Evolutionary conservation across 768 basidiomycete genomes (phyloP), one percentile per base, ranked within the genome.

Genomic region (Amanita brunnescens): DNA sequence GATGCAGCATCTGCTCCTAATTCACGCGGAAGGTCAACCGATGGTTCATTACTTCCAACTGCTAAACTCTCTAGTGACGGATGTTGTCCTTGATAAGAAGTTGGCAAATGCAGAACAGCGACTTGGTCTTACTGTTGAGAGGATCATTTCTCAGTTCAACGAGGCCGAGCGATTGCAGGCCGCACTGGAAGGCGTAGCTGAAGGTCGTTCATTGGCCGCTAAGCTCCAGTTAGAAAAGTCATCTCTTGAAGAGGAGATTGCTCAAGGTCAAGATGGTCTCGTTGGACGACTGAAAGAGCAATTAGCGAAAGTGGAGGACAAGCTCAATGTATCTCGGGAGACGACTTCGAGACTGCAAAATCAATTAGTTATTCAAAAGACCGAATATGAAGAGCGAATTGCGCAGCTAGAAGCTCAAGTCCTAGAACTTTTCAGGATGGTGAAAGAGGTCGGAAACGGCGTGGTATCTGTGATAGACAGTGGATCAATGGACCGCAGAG

Each of bases 41-140:
- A 79, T 91, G 67, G 81, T 83, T 38, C 87, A 91, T 56, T 89
- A 94, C 64, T 97, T 88, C 66, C 91, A 91, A 64, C 78, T 99
- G 33, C 75, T 99, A 56, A 91, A 97, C 63, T 83, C 86, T 6
- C 73, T 97, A 40, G 80, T 98, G 40, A 83, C 90, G 41, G 87
- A 93, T 62, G 80, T 98, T 53, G 92, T 98, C 5, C 79, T 95
- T 68, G 92, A 94, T 66, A 88, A 91, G 66, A 92, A 93, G 62
- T 74, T 89, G 44, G 80, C 77, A 10, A 88, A 89, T 13, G 88
- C 89, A 10, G 88, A 94, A 57, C 79, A 83, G 47, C 79, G 91
- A 32, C 76, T 95, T 58, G 94, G 93, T 0, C 81, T 87, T 58
- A 92, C 91, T 6, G 94, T 98, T 9, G 85, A 91, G 57, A 79